Percentiles rank a stretch among this genome's conserved stretches.
These are phyloP conservation scores for Chalciporus chontae DNA, from an alignment of 768 basidiomycete genomes.

Conservation along the genomic window DNA sequence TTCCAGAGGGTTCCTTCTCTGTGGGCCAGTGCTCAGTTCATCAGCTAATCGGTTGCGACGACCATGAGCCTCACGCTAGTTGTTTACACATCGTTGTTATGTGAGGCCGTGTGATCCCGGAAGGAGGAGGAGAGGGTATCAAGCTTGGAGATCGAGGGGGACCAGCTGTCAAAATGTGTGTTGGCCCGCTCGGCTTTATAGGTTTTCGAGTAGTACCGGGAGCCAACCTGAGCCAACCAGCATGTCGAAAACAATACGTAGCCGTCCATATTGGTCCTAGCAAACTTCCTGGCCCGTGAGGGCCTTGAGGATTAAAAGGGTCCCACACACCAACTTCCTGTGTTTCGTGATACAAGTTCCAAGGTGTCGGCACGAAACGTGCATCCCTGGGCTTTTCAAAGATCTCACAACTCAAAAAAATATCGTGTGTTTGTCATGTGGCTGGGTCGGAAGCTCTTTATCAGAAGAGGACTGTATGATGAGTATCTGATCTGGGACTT, in stretches of 20 bases:
- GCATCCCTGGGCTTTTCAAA: conserved; percentile 18
- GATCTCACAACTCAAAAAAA: conserved; percentile 13
- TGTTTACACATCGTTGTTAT: conserved; percentile 59
- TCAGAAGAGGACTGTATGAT: conserved; percentile 21
- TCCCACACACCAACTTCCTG: conserved; percentile 28
- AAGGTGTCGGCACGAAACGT: conserved; percentile 10
- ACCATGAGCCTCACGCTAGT: conserved; percentile 58
- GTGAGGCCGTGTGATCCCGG: too few species aligned
- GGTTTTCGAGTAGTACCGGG: conserved; percentile 21
- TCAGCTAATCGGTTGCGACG: neutral
- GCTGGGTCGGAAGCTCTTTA: conserved; percentile 25
- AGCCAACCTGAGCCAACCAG: conserved; percentile 23
- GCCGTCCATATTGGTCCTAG: conserved; percentile 26
- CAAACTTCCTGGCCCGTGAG: conserved; percentile 16
- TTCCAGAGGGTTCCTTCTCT: conserved; percentile 79
- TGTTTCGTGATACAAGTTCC: conserved; percentile 21
- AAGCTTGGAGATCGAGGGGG: conserved; percentile 10
- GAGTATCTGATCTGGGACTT: conserved; percentile 16
- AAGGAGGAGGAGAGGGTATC: conserved; percentile 1
- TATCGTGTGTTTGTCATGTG: conserved; percentile 30
- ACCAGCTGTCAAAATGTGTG: neutral
- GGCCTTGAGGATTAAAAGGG: conserved; percentile 25
- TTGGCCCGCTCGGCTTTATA: conserved; percentile 25
- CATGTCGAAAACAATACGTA: conserved; percentile 28
- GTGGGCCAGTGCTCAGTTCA: conserved; percentile 11